A percentile compares a stretch with the other conserved stretches of the same genome.
Conservation (phyloP, 805 yeast genomes). For the Wickerhamiella domercqiae region DNA sequence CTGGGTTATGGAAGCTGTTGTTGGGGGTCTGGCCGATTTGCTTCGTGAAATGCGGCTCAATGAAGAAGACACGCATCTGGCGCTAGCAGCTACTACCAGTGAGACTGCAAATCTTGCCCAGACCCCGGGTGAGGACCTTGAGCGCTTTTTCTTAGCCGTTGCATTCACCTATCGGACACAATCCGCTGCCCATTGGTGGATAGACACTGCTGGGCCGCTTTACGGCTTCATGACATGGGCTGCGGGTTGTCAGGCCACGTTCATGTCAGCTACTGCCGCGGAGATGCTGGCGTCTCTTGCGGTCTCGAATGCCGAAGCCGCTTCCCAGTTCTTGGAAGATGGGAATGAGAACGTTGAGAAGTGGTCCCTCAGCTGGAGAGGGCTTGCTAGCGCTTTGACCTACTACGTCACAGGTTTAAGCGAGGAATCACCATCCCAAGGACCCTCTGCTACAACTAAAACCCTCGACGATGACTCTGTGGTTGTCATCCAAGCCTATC, state of each 20-base stretch:
- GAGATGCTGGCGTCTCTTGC: conserved; percentile 65
- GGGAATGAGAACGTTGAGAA: conserved; percentile 25
- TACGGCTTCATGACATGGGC: conserved; percentile 86
- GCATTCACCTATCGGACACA: conserved; percentile 51
- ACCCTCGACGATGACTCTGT: conserved; percentile 62
- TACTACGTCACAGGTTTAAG: conserved; percentile 8
- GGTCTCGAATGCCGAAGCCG: conserved; percentile 36
- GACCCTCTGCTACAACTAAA: background rate
- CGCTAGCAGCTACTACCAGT: conserved; percentile 11
- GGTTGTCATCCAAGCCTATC: conserved; percentile 55
- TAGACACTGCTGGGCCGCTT: conserved; percentile 45
- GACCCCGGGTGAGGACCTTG: conserved; percentile 60
- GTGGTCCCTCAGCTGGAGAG: conserved; percentile 25
- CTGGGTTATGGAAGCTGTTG: conserved; percentile 18
- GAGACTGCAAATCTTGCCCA: background rate
- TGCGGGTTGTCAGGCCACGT: conserved; percentile 50
- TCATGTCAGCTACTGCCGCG: conserved; percentile 70
- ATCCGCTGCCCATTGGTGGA: conserved; percentile 49
- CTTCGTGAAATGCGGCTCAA: conserved; percentile 26
- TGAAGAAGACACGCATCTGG: conserved; percentile 26
- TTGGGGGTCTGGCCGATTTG: conserved; percentile 25
- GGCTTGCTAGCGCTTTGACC: conserved; percentile 10
- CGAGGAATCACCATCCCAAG: background rate
- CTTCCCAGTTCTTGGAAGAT: conserved; percentile 8
- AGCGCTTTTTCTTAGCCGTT: conserved; percentile 66